A percentile compares a stretch with the other conserved stretches of the same genome.
Evolutionary conservation across 2,329 filamentous ascomycete species (phyloP).

Genomic region (Beauveria brongniartii): DNA sequence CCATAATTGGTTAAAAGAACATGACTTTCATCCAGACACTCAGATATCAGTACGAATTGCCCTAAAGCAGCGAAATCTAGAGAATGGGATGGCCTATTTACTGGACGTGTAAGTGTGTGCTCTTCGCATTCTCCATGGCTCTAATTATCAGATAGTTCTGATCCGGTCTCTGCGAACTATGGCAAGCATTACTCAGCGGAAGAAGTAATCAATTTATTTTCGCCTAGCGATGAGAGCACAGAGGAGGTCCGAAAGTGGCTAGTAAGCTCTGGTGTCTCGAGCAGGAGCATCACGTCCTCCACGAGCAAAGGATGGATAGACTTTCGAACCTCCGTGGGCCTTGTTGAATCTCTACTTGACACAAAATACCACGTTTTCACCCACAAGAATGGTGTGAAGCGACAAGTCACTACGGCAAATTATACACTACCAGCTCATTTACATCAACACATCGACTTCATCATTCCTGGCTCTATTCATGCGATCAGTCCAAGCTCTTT

Average conservation of each 20-base stretch:
- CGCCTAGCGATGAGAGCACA: slow-evolving; percentile 30
- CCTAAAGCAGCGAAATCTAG: too few relatives aligned
- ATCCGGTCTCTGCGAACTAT: not conserved
- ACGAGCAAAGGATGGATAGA: slow-evolving; percentile 38
- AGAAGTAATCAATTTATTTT: not conserved
- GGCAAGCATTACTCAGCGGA: not conserved
- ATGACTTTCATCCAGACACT: too few relatives aligned
- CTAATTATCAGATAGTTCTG: not conserved
- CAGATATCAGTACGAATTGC: too few relatives aligned
- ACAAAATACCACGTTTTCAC: slow-evolving; percentile 44
- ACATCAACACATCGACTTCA: too few relatives aligned
- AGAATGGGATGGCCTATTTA: too few relatives aligned
- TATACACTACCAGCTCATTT: too few relatives aligned
- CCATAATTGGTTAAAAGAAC: too few relatives aligned
- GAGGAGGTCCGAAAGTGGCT: slow-evolving; percentile 47
- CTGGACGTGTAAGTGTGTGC: too few relatives aligned
- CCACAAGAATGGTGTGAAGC: not conserved
- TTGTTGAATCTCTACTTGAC: slow-evolving; percentile 40
- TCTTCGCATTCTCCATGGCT: too few relatives aligned
- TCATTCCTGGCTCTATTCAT: too few relatives aligned
- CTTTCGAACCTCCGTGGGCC: slow-evolving; percentile 9
- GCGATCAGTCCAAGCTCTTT: too few relatives aligned
- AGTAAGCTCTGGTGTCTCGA: slow-evolving; percentile 37
- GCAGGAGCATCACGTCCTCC: slow-evolving; percentile 38
- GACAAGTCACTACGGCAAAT: too few relatives aligned